Evolutionary conservation across 331 rosid species (phyloP).

Genomic region (Pyracantha coccinea): DNA sequence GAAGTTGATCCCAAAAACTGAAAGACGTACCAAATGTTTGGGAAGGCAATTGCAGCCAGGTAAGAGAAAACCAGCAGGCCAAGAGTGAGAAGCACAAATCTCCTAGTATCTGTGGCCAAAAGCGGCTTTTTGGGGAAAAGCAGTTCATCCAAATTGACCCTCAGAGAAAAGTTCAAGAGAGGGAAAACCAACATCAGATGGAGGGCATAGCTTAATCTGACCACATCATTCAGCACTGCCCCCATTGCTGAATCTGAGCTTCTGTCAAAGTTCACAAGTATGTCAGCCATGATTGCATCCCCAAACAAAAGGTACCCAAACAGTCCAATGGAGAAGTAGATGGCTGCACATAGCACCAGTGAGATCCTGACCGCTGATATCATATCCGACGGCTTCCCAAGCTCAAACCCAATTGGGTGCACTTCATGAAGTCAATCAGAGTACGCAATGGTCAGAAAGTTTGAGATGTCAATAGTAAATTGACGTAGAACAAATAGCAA

Average conservation of each 20-base stretch:
- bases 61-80: constrained; percentile 50
- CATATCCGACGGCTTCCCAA: constrained; percentile 69
- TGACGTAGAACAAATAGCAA: too few species aligned
- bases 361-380: constrained; percentile 59
- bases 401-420: constrained; percentile 88
- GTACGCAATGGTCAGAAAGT: background rate
- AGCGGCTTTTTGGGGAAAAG: constrained; percentile 50
- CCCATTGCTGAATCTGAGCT: constrained; percentile 44
- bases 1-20: constrained; percentile 85
- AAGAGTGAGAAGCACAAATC: constrained; percentile 59
- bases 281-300: constrained; percentile 64
- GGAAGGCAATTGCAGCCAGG: constrained; percentile 77
- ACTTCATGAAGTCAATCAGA: constrained; percentile 41
- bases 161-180: constrained; percentile 66
- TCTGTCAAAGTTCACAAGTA: constrained; percentile 75
- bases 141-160: constrained; percentile 73
- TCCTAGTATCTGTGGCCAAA: constrained; percentile 48
- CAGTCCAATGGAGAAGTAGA: constrained; percentile 64
- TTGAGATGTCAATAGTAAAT: background rate
- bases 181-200: constrained; percentile 91
- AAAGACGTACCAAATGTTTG: constrained; percentile 85
- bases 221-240: constrained; percentile 48
- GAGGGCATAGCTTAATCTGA: constrained; percentile 80
- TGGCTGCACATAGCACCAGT: constrained; percentile 47
- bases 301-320: constrained; percentile 92